These are phyloP conservation scores for Nectriaceae sp. DNA, from an alignment of 2,329 filamentous ascomycete genomes.

Conservation along the genomic window DNA sequence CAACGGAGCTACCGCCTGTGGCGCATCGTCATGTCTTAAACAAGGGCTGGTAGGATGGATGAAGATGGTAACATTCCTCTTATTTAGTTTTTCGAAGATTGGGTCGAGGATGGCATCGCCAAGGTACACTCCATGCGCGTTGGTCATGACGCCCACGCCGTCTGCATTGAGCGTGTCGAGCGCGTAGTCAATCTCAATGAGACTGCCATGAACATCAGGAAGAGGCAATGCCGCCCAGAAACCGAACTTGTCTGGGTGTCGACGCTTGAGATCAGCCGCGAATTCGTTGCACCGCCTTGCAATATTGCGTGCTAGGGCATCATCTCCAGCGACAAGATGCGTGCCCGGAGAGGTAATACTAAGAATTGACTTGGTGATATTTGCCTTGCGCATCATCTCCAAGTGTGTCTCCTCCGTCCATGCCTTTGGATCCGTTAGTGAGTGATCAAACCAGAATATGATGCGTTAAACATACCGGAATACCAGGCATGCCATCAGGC, in stretches of 20 bases:
- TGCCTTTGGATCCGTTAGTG: constrained; percentile 19
- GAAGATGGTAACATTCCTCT: neutral
- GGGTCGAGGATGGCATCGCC: neutral
- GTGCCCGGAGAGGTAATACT: neutral
- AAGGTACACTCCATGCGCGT: neutral
- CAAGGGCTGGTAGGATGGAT: neutral
- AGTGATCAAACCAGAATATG: neutral
- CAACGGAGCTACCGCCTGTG: neutral
- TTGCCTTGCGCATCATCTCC: constrained; percentile 48
- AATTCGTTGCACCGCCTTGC: neutral
- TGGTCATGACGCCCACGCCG: neutral
- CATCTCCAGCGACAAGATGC: neutral
- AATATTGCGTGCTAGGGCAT: neutral
- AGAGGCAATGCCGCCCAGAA: neutral
- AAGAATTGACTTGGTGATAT: constrained; percentile 51
- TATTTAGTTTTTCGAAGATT: neutral
- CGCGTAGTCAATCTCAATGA: neutral
- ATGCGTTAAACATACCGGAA: constrained; percentile 1
- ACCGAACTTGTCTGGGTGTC: neutral
- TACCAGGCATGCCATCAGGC: constrained; percentile 2
- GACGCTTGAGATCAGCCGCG: neutral
- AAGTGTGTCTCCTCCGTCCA: constrained; percentile 51
- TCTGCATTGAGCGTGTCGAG: neutral
- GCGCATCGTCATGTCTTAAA: neutral
- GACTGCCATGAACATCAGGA: neutral